A percentile compares a stretch with the other conserved stretches of the same genome.
phyloP scores from a whole-genome alignment of 352 stramenopile species.

The Vaucheria bursata region DNA sequence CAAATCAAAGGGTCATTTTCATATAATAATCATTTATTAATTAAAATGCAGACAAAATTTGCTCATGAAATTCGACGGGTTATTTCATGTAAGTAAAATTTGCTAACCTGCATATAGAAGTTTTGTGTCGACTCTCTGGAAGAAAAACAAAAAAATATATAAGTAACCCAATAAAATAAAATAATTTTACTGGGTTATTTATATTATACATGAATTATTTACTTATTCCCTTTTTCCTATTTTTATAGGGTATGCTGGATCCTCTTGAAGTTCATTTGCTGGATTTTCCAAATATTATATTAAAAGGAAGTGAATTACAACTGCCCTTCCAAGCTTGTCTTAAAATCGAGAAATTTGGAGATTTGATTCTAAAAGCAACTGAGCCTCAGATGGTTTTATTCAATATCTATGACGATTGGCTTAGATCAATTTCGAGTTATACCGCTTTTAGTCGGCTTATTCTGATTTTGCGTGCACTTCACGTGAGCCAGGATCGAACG shows the following conservation, averaged over 20 bases:
- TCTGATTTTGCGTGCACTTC: constrained; percentile 93
- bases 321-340: constrained; percentile 97
- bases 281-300: constrained; percentile 99
- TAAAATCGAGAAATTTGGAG: constrained; percentile 99
- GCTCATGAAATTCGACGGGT: too few species aligned
- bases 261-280: constrained; percentile 96
- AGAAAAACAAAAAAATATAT: too few species aligned
- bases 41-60: too few species aligned
- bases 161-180: too few species aligned
- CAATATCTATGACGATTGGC: constrained; percentile 99
- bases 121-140: too few species aligned
- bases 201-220: too few species aligned
- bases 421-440: constrained; percentile 99
- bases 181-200: too few species aligned
- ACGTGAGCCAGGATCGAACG: constrained; percentile 86
- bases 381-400: constrained; percentile 99
- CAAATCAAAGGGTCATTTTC: too few species aligned
- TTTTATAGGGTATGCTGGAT: constrained; percentile 85
- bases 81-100: too few species aligned
- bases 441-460: constrained; percentile 99
- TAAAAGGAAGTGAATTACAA: constrained; percentile 97
- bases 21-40: too few species aligned
- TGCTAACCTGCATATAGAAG: too few species aligned
- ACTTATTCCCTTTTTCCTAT: neutral
- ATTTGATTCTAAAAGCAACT: constrained; percentile 97